These are phyloP conservation scores for Emmonsiellopsis sp. DNA, from an alignment of 2,329 filamentous ascomycete species.

Conservation along the genomic window DNA sequence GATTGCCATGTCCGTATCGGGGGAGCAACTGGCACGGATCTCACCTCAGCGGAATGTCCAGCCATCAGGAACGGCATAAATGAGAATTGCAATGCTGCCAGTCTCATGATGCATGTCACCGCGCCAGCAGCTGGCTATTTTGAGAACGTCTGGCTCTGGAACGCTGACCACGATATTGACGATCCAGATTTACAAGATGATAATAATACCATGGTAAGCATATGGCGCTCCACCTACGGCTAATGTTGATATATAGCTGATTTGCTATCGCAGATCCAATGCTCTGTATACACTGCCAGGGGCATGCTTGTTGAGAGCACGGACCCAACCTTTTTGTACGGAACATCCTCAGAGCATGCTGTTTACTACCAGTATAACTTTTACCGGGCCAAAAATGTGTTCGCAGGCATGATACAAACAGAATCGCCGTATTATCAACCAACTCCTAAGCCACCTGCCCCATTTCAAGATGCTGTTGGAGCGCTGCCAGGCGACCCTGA, in stretches of 20 bases:
- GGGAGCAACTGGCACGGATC: slow-evolving; percentile 1
- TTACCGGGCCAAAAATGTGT: not conserved
- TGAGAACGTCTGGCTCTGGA: slow-evolving; percentile 27
- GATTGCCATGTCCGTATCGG: slow-evolving; percentile 4
- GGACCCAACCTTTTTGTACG: slow-evolving; percentile 1
- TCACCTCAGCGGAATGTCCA: slow-evolving; percentile 2
- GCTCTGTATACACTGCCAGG: not conserved
- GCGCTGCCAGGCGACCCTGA: not conserved
- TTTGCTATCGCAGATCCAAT: not conserved
- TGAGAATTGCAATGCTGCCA: slow-evolving; percentile 14
- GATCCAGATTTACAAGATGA: slow-evolving; percentile 1
- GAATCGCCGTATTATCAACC: slow-evolving; percentile 5
- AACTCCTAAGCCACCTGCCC: not conserved
- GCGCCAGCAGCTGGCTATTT: slow-evolving; percentile 34
- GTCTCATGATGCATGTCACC: slow-evolving; percentile 55
- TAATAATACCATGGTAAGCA: slow-evolving; percentile 3
- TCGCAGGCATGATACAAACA: slow-evolving; percentile 3
- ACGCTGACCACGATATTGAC: slow-evolving; percentile 26
- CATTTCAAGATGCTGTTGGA: not conserved
- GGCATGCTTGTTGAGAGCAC: slow-evolving; percentile 3
- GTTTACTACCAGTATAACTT: slow-evolving; percentile 4
- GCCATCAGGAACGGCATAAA: not conserved
- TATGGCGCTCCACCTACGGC: not conserved
- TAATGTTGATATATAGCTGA: not conserved
- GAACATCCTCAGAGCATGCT: slow-evolving; percentile 4